Base-by-base conservation (phyloP, 139 green algal species). In the Dunaliella primolecta region DNA sequence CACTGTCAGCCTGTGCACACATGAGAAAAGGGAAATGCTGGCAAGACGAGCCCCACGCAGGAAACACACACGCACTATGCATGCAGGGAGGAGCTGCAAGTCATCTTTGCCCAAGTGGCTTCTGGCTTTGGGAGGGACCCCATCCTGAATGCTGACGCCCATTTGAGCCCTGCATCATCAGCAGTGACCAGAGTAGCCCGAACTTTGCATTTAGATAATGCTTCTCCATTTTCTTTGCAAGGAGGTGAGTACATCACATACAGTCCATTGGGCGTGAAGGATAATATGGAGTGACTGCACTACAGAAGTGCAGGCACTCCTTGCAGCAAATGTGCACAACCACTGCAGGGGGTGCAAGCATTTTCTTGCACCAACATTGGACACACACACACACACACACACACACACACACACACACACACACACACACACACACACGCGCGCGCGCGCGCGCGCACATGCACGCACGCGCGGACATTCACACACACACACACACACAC, bases 151-250 rank as follows among this genome's bases (percentile, higher is more conserved):
- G 80, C 80, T 56, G 80, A 84, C 29, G 80, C 80, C 23, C 75
- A 84, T 31, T 86, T 55, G 91, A 84, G 23, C 90, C 84, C 81
- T 93, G 91, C 91, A 94, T 93, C 86, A 90, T 87, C 11, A 89
- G 87, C 85, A 38, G 78, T 83, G 20, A 85, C 80, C 0, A 75
- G 81, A 1, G 81, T 86, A 46, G 84, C 83, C 20, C 81, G 81
- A 1, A 80, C 34, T 0, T 21, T 88, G 7, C 80, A 90, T 3
- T 82, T 85, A 33, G 81, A 84, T 23, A 83, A 84, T 75, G 46
- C 35, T 7, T 25, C 15, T 11, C n/a, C 74, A 2, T 84, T 57
- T 0, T 87, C 80, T 37, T 80, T 80, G 2, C 78, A 81, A 36
- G 84, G 84, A 75, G 27, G 24, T 87, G 83, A 71, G 11, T 81